A percentile compares a stretch with the other conserved stretches of the same genome.
These are phyloP conservation scores for Calonectria pseudoturangicola DNA, from an alignment of 2,329 filamentous ascomycete genomes.

Conservation along the genomic window DNA sequence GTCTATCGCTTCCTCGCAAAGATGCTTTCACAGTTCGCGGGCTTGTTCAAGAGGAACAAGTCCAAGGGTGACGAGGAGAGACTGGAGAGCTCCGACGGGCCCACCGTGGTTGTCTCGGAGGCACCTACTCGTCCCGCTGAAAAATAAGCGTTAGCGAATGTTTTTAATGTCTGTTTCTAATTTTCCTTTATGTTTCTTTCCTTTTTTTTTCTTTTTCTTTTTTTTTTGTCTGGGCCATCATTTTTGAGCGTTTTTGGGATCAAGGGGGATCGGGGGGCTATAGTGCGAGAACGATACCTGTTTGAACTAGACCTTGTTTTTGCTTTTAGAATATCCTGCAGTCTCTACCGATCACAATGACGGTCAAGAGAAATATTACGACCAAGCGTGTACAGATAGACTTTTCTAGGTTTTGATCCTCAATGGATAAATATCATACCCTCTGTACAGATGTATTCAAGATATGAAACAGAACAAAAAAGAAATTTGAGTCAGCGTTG, in stretches of 20 bases:
- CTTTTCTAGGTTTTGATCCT: neutral
- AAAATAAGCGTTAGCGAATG: neutral
- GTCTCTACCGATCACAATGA: slow-evolving; percentile 15
- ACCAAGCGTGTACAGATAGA: slow-evolving; percentile 19
- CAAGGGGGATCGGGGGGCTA: slow-evolving; percentile 11
- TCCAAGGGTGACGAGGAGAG: slow-evolving; percentile 3
- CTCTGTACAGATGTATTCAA: too few species aligned
- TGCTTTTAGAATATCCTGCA: slow-evolving; percentile 8
- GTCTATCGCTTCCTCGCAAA: slow-evolving; percentile 14
- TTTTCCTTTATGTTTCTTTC: neutral
- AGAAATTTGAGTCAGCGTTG: too few species aligned
- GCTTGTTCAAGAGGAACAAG: slow-evolving; percentile 17
- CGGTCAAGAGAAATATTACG: slow-evolving; percentile 12
- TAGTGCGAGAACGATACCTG: slow-evolving; percentile 12
- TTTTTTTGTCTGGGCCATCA: neutral
- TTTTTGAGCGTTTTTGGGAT: slow-evolving; percentile 2
- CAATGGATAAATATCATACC: neutral
- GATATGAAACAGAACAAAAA: too few species aligned
- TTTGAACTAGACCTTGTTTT: slow-evolving; percentile 6
- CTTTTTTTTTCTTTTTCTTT: neutral
- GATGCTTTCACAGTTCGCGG: neutral
- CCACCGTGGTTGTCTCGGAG: slow-evolving; percentile 8
- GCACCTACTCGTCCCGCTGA: neutral
- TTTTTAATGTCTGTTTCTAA: slow-evolving; percentile 1
- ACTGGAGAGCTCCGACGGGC: neutral